Base-by-base conservation (phyloP, 73 alveolate genomes). In the Paramecium bursaria region DNA sequence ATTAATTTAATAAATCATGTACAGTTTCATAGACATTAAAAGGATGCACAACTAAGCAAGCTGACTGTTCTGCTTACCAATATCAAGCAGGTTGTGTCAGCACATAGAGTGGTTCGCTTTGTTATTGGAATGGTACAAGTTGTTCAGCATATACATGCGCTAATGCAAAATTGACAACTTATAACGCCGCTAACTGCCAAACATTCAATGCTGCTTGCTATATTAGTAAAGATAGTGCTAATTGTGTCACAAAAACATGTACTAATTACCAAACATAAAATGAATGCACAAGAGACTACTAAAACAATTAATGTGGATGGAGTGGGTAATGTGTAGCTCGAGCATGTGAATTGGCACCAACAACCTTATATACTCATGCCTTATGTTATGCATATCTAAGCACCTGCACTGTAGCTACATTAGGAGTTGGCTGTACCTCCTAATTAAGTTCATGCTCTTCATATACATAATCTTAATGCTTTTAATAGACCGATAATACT, bases 81-180 rank as follows among this genome's bases (percentile, higher is more conserved):
- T 10, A 42, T 21, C 1, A 67, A 42, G 27, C 23, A 21, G 15
- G 44, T 17, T 67, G 82, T 67, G 1, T 35, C 17, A 42, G 22
- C 22, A 67, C 82, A 39, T 35, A 19, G 13, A 57, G 33, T 67
- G 82, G 33, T 21, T 15, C 82, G 4, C 6, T 21, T 3, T 67
- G 82, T 35, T 67, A 67, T 67, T 67, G 82, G 82, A 67, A 67
- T 67, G 82, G 82, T 35, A 67, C 55, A 15, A n/a, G 46, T 21
- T 67, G 82, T 67, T 53, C 44, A 39, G 33, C 17, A 14, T 19
- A 3, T 21, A 19, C 22, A 9, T 67, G 82, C 21, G 25, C 52
- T 13, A 42, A 19, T 19, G 82, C 82, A 11, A 46, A 4, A 15
- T 67, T 67, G 25, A 19, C 82, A 1, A 42, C 26, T 1, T 57